Evolutionary conservation across 2,329 filamentous ascomycete species (phyloP), one percentile per base, ranked within the genome.

Genomic region (Akanthomyces dipterigenus): DNA sequence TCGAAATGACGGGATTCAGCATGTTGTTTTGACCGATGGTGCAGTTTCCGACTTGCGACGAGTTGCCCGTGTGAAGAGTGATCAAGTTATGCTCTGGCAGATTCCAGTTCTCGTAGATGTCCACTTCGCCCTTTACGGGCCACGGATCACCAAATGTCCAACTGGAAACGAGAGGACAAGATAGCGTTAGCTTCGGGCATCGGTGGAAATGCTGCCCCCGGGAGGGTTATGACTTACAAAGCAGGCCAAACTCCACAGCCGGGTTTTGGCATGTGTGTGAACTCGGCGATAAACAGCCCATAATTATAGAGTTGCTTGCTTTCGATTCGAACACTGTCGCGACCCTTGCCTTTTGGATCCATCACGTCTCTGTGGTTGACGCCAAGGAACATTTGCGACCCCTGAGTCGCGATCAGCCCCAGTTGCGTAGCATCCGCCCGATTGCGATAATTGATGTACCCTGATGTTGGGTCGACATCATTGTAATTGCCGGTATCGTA

Each of bases 231-330:
- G 18, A 67, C 73, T 70, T 74, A 83, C 78, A 86, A 78, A 75
- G 88, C 86, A 6, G 88, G 88, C 88, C 88, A 91, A 7, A 81
- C 79, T 45, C 88, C 88, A 66, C 88, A 91, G 49, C 78, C 75
- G 4, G 80, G 78, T 53, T 75, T 78, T n/a, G 88, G 88, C 75
- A 91, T 84, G 66, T 90, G 86, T 5, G 76, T 77, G 62, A 90
- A 81, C 68, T 89, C 85, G 49, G 87, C 77, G 43, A 91, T 82
- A 66, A 91, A 80, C 31, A 91, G 80, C 6, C 86, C 88, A 54
- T 84, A 78, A 59, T 78, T 82, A 72, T 88, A 91, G 3, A 73
- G 71, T 40, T 79, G 78, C 61, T 79, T 84, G 68, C 85, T 88
- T 62, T 84, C 81, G 11, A 92, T 69, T n/a, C 88, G 81, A 28